phyloP scores from a whole-genome alignment of 805 yeast genomes.

The Candida ulmi region DNA sequence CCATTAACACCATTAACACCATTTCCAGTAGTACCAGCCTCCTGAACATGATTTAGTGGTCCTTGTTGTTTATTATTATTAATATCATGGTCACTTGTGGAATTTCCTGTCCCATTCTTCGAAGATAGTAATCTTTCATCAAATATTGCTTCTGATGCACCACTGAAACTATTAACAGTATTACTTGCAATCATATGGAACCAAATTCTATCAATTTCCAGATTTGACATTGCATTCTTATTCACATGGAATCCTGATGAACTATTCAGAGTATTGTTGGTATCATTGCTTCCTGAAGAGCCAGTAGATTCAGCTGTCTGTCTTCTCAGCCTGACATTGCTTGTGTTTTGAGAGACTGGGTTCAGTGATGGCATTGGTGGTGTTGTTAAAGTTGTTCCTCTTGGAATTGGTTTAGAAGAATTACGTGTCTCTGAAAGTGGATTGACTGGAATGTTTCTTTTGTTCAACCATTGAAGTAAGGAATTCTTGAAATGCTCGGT shows the following conservation, averaged over 20 bases:
- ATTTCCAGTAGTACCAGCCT: too few species aligned
- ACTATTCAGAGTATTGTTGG: background rate
- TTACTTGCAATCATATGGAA: conserved; percentile 19
- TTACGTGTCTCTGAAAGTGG: too few species aligned
- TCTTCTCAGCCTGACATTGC: background rate
- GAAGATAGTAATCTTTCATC: too few species aligned
- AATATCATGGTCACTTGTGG: too few species aligned
- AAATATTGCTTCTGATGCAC: background rate
- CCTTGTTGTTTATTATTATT: too few species aligned
- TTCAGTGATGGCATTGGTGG: too few species aligned
- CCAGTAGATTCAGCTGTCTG: background rate
- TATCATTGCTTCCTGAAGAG: background rate
- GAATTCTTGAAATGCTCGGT: conserved; percentile 13
- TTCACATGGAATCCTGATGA: conserved; percentile 12
- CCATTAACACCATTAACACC: background rate
- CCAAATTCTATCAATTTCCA: conserved; percentile 21
- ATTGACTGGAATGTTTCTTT: too few species aligned
- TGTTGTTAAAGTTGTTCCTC: too few species aligned
- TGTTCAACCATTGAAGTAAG: background rate
- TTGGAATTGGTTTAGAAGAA: too few species aligned
- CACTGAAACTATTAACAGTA: conserved; percentile 1
- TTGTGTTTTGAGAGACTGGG: too few species aligned
- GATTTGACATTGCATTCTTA: conserved; percentile 11
- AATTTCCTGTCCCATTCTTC: too few species aligned
- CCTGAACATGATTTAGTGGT: too few species aligned